phyloP scores from a whole-genome alignment of 768 basidiomycete species.

The Austroboletus eburneus region DNA sequence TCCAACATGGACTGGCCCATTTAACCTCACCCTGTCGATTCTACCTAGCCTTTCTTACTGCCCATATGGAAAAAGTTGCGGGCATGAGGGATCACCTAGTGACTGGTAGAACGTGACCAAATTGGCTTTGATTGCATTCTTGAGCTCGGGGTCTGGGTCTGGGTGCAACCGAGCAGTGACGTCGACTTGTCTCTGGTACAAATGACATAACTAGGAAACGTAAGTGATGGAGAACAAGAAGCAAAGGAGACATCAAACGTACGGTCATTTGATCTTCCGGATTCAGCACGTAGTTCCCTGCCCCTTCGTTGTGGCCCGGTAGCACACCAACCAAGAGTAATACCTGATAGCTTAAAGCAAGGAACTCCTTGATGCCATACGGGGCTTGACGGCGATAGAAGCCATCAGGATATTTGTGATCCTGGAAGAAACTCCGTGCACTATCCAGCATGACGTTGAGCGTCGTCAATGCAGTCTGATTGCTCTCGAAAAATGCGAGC shows the following conservation, averaged over 20 bases:
- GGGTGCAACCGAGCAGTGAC: conserved; percentile 20
- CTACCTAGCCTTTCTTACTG: conserved; percentile 4
- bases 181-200: conserved; percentile 18
- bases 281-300: conserved; percentile 13
- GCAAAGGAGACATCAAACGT: neutral
- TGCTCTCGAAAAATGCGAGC: conserved; percentile 22
- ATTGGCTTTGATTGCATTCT: conserved; percentile 20
- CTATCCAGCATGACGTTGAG: too few species aligned
- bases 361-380: too few species aligned
- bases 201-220: conserved; percentile 20
- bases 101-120: conserved; percentile 13
- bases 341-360: too few species aligned
- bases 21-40: too few species aligned
- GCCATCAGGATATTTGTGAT: too few species aligned
- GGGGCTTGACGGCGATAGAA: conserved; percentile 18
- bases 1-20: too few species aligned
- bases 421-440: too few species aligned
- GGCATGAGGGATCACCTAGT: conserved; percentile 9
- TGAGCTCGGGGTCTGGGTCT: conserved; percentile 17
- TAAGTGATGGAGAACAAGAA: conserved; percentile 7
- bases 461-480: conserved; percentile 18
- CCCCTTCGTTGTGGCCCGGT: conserved; percentile 18
- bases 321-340: too few species aligned
- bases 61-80: conserved; percentile 16
- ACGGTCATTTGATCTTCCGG: conserved; percentile 10